phyloP scores from a whole-genome alignment of 345 rosid species.

The Eucalyptus tenuipes region DNA sequence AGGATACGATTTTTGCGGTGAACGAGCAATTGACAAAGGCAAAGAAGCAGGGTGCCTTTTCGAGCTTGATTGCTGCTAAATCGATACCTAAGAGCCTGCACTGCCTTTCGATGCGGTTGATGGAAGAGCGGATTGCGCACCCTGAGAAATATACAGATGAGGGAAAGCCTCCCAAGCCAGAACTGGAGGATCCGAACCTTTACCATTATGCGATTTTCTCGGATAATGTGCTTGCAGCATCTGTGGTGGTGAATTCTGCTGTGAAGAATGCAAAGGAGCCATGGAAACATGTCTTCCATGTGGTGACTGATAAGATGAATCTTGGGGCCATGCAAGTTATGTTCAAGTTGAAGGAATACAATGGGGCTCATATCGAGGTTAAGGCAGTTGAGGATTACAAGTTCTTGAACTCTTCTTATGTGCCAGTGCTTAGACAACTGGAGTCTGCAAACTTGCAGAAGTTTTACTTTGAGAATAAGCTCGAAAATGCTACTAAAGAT shows the following conservation, averaged over 20 bases:
- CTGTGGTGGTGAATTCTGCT: slow-evolving; percentile 95
- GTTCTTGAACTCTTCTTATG: slow-evolving; percentile 89
- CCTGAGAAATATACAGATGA: slow-evolving; percentile 74
- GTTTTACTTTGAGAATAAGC: slow-evolving; percentile 92
- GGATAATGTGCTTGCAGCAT: slow-evolving; percentile 86
- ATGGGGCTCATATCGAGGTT: slow-evolving; percentile 88
- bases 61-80: slow-evolving; percentile 92
- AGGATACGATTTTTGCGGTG: slow-evolving; percentile 78
- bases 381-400: slow-evolving; percentile 97
- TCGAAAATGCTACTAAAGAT: slow-evolving; percentile 89
- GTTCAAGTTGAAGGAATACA: slow-evolving; percentile 86
- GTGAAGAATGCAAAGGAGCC: slow-evolving; percentile 94
- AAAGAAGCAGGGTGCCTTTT: slow-evolving; percentile 92
- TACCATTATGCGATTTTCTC: slow-evolving; percentile 91
- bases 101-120: slow-evolving; percentile 87
- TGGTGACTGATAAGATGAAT: slow-evolving; percentile 97
- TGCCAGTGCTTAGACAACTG: slow-evolving; percentile 79
- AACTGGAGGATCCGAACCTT: slow-evolving; percentile 75
- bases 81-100: slow-evolving; percentile 91
- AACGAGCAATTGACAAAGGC: slow-evolving; percentile 89
- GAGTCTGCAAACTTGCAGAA: slow-evolving; percentile 84
- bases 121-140: slow-evolving; percentile 91
- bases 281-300: slow-evolving; percentile 87
- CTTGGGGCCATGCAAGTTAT: slow-evolving; percentile 99
- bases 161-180: slow-evolving; percentile 51